Percentiles rank a stretch among this genome's conserved stretches.
Evolutionary conservation across 768 basidiomycete genomes (phyloP).

Genomic region (Paxillus ammoniavirescens): DNA sequence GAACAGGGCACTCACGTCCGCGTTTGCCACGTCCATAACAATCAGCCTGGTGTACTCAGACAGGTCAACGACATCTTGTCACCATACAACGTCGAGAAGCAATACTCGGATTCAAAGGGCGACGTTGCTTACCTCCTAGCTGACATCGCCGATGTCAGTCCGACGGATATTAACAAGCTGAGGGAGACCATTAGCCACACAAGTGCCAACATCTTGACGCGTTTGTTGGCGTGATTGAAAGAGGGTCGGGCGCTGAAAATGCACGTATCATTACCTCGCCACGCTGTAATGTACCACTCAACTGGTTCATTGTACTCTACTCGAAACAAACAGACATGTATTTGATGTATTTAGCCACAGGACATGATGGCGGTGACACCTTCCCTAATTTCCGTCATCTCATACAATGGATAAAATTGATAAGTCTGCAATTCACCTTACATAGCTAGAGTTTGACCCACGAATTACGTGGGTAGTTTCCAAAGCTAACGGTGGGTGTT

Average conservation of each 20-base stretch:
- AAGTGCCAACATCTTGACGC: constrained; percentile 84
- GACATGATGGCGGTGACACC: background rate
- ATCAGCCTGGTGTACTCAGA: constrained; percentile 92
- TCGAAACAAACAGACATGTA: constrained; percentile 5
- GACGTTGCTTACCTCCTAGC: constrained; percentile 95
- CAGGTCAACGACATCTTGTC: constrained; percentile 93
- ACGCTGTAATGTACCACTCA: constrained; percentile 41
- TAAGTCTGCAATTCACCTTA: constrained; percentile 7
- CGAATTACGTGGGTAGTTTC: background rate
- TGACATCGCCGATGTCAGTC: constrained; percentile 90
- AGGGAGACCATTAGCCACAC: constrained; percentile 77
- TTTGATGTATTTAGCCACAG: background rate
- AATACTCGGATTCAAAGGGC: constrained; percentile 96
- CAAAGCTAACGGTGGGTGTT: background rate
- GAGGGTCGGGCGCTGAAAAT: background rate
- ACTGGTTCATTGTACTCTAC: constrained; percentile 41
- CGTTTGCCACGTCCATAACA: constrained; percentile 93
- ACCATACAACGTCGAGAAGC: constrained; percentile 98
- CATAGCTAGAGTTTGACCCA: background rate
- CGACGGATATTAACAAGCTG: constrained; percentile 72
- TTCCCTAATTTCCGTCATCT: background rate
- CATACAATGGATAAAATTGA: constrained; percentile 14
- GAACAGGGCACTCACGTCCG: constrained; percentile 82
- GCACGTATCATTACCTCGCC: constrained; percentile 1
- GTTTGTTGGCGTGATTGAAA: constrained; percentile 61